These are phyloP conservation scores for Boletus rubescentipes DNA, from an alignment of 768 basidiomycete genomes.

Conservation along the genomic window DNA sequence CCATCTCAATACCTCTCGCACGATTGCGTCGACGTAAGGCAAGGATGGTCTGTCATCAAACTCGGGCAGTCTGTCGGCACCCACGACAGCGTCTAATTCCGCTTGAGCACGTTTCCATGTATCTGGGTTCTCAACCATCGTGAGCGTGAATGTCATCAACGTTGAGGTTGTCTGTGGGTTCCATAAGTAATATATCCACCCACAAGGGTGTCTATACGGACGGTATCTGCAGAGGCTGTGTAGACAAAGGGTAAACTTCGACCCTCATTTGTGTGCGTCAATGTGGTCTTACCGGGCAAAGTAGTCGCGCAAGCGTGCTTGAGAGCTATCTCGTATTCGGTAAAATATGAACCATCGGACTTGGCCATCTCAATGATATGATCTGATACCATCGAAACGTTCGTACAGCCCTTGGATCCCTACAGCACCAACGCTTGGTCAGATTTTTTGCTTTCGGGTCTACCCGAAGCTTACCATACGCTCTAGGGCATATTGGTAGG, in stretches of 20 bases:
- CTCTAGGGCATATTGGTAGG: no score
- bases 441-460: no score
- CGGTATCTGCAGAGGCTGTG: background rate
- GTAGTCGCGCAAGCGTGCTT: background rate
- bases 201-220: background rate
- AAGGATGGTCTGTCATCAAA: background rate
- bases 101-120: background rate
- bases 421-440: no score
- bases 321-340: background rate
- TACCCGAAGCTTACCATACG: no score
- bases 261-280: background rate
- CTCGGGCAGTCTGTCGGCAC: background rate
- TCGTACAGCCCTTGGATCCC: no score
- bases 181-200: background rate
- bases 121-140: background rate
- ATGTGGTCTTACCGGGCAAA: background rate
- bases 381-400: no score
- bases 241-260: background rate
- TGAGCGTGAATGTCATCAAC: background rate
- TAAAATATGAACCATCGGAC: background rate
- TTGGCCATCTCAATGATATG: no score
- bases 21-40: background rate
- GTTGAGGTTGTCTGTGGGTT: background rate
- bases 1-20: background rate
- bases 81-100: background rate